A percentile compares a stretch with the other conserved stretches of the same genome.
These are phyloP conservation scores for Malassezia obtusa DNA, from an alignment of 1,284 basidiomycete species.

Conservation along the genomic window DNA sequence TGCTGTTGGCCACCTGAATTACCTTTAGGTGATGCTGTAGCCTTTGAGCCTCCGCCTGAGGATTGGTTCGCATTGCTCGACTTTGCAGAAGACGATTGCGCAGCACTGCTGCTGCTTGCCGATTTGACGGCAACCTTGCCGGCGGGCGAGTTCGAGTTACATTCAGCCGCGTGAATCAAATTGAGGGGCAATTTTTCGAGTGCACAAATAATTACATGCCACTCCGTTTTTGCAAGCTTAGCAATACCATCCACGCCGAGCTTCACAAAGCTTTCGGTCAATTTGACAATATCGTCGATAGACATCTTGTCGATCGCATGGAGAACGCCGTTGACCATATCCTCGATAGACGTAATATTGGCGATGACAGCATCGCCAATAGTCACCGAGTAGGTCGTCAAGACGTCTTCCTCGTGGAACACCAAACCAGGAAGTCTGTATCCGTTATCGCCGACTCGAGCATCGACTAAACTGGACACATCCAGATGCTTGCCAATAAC, in stretches of 20 bases:
- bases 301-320: background rate
- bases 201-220: slow-evolving; percentile 7
- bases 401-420: slow-evolving; percentile 28
- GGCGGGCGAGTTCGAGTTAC: background rate
- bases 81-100: background rate
- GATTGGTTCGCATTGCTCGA: background rate
- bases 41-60: background rate
- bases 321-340: background rate
- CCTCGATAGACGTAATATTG: slow-evolving; percentile 1
- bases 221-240: background rate
- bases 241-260: background rate
- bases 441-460: slow-evolving; percentile 12
- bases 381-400: slow-evolving; percentile 21
- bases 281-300: background rate
- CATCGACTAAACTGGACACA: slow-evolving; percentile 23
- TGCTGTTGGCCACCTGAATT: background rate
- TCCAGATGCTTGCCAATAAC: slow-evolving; percentile 27
- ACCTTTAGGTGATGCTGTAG: background rate
- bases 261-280: background rate
- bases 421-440: slow-evolving; percentile 23
- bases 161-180: slow-evolving; percentile 11
- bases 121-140: background rate
- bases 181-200: slow-evolving; percentile 1
- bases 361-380: slow-evolving; percentile 2
- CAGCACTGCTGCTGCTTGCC: background rate